Evolutionary conservation across 2,329 filamentous ascomycete genomes (phyloP), one percentile per base, ranked within the genome.

Genomic region (Trichoderma arundinaceum): DNA sequence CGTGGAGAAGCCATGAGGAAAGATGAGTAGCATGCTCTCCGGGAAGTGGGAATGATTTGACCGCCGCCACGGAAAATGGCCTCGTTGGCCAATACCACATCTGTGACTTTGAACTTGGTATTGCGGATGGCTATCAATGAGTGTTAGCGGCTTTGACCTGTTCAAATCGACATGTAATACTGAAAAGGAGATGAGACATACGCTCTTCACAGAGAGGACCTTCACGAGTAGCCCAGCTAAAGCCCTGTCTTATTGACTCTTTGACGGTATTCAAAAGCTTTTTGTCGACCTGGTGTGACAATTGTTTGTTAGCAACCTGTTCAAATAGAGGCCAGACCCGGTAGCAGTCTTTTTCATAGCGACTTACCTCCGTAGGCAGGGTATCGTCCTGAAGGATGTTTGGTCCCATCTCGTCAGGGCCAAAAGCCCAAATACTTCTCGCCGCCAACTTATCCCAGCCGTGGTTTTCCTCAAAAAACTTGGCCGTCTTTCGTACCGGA

Each of bases 301-400:
- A 59, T 1, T 74, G 48, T 8, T 10, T 3, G 32, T 64, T 43
- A 64, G 35, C 28, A 19, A 35, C 17, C 35, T n/a, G 8, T 51
- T 33, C 56, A 6, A 19, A 52, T 2, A n/a, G 15, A 53, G 9
- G 7, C 12, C 17, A 13, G 41, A n/a, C 4, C 57, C 56, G 60
- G 15, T 9, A 33, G 15, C 17, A 6, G 48, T 6, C 3, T 12
- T n/a, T 38, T 28, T 22, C 60, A 68, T 64, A 68, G 77, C 66
- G 62, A 70, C 85, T 77, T 78, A 88, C 87, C 77, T 97, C 94
- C 28, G 92, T 92, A 3, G 94, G 94, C 17, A 99, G 82, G 17
- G 95, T 99, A 77, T 99, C 95, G 77, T 99, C 95, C 78, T 97
- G 94, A 57, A 99, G 82, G 70, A 99, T 95, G 77, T 99, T 99